phyloP scores from a whole-genome alignment of 1,284 basidiomycete genomes.

The Neotropicomus parvogracilis region DNA sequence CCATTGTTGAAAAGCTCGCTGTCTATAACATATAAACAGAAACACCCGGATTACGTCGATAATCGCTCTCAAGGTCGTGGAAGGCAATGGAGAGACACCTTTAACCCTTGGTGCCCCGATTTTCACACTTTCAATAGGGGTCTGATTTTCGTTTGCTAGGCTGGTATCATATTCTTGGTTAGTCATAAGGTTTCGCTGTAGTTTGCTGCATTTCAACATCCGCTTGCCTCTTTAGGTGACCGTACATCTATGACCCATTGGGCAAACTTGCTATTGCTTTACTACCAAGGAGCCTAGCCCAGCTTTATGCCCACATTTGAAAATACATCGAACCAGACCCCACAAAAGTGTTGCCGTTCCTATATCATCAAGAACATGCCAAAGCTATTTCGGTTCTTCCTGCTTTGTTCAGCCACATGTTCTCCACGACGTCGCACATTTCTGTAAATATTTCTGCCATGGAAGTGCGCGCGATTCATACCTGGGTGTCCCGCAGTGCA shows the following conservation, averaged over 20 bases:
- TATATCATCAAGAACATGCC: slow-evolving; percentile 8
- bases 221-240: background rate
- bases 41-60: slow-evolving; percentile 5
- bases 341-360: background rate
- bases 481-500: background rate
- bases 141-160: background rate
- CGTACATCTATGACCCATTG: slow-evolving; percentile 3
- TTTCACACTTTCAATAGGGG: background rate
- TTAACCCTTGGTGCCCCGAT: background rate
- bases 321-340: slow-evolving; percentile 8
- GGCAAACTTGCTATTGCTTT: background rate
- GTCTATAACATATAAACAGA: background rate
- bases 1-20: too few species aligned
- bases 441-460: background rate
- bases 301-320: slow-evolving; percentile 5
- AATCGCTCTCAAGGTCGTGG: slow-evolving; percentile 7
- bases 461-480: slow-evolving; percentile 2
- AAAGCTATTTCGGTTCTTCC: background rate
- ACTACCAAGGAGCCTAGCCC: slow-evolving; percentile 5
- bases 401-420: slow-evolving; percentile 1
- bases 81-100: slow-evolving; percentile 7
- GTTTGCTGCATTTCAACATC: background rate
- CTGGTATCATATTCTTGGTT: slow-evolving; percentile 9
- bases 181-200: background rate
- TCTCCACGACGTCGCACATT: slow-evolving; percentile 1